Conservation (phyloP, 2,329 filamentous ascomycete species). For the Mycosphaerelloides madeirae region DNA sequence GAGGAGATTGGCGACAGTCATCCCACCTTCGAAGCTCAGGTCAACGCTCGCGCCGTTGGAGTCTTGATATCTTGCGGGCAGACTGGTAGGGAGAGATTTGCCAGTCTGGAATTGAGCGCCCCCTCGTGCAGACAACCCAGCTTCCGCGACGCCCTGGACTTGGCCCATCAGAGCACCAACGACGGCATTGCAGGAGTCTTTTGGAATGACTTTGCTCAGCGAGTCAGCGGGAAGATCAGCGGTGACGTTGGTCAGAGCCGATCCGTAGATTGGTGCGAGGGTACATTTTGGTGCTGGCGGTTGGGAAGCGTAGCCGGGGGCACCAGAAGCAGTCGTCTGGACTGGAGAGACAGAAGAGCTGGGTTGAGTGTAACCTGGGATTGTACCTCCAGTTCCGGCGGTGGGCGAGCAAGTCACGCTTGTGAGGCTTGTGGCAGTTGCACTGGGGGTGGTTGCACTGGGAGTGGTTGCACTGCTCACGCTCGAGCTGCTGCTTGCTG, state of each 20-base stretch:
- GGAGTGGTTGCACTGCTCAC: too few species aligned
- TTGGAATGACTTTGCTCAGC: constrained; percentile 10
- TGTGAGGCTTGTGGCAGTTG: neutral
- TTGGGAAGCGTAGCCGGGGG: constrained; percentile 10
- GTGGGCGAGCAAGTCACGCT: too few species aligned
- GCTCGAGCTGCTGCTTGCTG: too few species aligned
- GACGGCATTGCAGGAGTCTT: constrained; percentile 7
- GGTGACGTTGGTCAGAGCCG: constrained; percentile 3
- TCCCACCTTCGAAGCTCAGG: constrained; percentile 9
- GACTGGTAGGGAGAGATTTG: too few species aligned
- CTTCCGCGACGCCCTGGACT: constrained; percentile 3
- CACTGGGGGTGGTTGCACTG: constrained; percentile 6
- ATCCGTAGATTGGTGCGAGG: constrained; percentile 9
- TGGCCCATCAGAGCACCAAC: constrained; percentile 8
- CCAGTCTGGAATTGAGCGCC: too few species aligned
- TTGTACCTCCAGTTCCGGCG: constrained; percentile 4
- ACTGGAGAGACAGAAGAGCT: constrained; percentile 2
- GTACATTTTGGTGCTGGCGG: constrained; percentile 9
- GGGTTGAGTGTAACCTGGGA: constrained; percentile 9
- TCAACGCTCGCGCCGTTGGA: constrained; percentile 4
- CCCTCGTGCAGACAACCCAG: too few species aligned
- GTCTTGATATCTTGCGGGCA: too few species aligned
- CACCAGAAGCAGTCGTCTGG: constrained; percentile 4
- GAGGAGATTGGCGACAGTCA: constrained; percentile 14
- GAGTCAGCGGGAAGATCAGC: constrained; percentile 7